Conservation (phyloP, 2,329 filamentous ascomycete species). For the Sclerotinia minor region DNA sequence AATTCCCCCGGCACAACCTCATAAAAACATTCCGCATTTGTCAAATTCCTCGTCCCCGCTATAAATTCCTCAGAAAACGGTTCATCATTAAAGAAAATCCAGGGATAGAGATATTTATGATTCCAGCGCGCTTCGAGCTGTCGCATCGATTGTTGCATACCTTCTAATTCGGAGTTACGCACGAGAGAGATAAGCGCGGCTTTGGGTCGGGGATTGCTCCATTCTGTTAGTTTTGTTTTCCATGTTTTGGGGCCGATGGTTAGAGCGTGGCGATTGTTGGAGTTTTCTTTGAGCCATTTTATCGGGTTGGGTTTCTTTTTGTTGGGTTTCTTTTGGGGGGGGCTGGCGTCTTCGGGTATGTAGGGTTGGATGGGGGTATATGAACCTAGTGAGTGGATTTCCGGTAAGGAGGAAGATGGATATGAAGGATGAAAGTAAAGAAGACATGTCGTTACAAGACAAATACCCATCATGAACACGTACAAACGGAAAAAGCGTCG, state of each 20-base stretch:
- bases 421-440: neutral
- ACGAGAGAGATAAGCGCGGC: constrained; percentile 64
- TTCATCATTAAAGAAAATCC: constrained; percentile 84
- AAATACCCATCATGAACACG: neutral
- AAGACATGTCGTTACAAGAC: neutral
- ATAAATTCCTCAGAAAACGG: constrained; percentile 80
- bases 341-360: neutral
- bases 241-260: neutral
- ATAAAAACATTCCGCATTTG: constrained; percentile 69
- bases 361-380: neutral
- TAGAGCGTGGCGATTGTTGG: constrained; percentile 41
- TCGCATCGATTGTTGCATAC: constrained; percentile 67
- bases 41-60: constrained; percentile 63
- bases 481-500: neutral
- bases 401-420: neutral
- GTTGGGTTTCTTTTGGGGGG: neutral
- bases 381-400: constrained; percentile 3
- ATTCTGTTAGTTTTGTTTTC: neutral
- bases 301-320: constrained; percentile 36
- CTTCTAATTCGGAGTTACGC: constrained; percentile 67
- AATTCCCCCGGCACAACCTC: constrained; percentile 80
- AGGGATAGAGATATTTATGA: constrained; percentile 68
- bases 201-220: constrained; percentile 38
- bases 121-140: constrained; percentile 81
- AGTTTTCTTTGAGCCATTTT: constrained; percentile 42